These are phyloP conservation scores for Cercospora beticola DNA, from an alignment of 2,329 filamentous ascomycete species.

Conservation along the genomic window DNA sequence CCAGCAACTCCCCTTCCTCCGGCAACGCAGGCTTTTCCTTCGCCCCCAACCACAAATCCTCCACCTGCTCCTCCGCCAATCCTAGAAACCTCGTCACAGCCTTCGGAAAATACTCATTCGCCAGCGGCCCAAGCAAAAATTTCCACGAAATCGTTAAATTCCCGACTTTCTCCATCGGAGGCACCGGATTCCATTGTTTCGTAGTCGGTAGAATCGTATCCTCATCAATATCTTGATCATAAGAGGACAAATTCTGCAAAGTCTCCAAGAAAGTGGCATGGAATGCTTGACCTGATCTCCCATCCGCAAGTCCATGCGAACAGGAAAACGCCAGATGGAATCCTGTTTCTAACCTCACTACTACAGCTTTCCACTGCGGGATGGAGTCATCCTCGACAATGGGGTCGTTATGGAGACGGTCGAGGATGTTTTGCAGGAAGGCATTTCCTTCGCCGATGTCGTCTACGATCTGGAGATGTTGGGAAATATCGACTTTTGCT, in stretches of 20 bases:
- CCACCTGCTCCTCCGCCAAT: conserved; percentile 33
- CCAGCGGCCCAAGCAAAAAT: conserved; percentile 45
- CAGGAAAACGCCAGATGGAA: conserved; percentile 42
- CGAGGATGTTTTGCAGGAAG: conserved; percentile 32
- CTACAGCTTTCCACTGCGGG: conserved; percentile 44
- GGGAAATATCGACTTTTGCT: conserved; percentile 38
- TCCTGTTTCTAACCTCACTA: neutral
- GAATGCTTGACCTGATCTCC: conserved; percentile 45
- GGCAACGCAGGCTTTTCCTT: conserved; percentile 16
- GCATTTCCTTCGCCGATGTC: conserved; percentile 17
- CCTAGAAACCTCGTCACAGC: conserved; percentile 38
- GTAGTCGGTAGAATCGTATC: conserved; percentile 20
- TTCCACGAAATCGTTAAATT: conserved; percentile 47
- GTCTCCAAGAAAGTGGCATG: conserved; percentile 44
- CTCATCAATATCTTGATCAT: neutral
- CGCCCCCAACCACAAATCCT: conserved; percentile 31
- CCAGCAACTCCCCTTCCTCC: conserved; percentile 5
- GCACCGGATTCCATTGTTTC: conserved; percentile 21
- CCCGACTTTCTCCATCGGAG: conserved; percentile 43
- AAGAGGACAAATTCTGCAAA: conserved; percentile 1
- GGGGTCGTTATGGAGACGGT: conserved; percentile 39
- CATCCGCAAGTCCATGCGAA: conserved; percentile 49
- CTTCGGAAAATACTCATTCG: conserved; percentile 42
- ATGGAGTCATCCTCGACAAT: conserved; percentile 29
- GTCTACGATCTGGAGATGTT: conserved; percentile 43